Evolutionary conservation across 768 basidiomycete genomes (phyloP).

Genomic region (Mycena latifolia): DNA sequence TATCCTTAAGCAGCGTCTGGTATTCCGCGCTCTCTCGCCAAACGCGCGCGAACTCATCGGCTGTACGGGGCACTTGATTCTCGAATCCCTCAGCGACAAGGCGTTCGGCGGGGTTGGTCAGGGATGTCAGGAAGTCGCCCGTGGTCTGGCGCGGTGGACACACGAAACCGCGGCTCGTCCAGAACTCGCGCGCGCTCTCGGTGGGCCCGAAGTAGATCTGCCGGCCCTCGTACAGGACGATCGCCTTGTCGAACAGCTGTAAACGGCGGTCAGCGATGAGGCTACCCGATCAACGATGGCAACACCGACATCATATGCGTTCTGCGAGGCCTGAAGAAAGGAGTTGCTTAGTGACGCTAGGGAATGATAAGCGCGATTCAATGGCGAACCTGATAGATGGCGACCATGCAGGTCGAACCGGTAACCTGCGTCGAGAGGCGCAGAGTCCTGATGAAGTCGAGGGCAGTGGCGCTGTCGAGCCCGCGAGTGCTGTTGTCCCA

Average conservation of each 20-base stretch:
- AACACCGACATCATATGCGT: slow-evolving; percentile 50
- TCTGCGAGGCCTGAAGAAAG: slow-evolving; percentile 45
- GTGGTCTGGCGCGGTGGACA: slow-evolving; percentile 59
- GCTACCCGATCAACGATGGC: not conserved
- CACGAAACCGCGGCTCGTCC: slow-evolving; percentile 59
- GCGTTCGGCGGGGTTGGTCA: slow-evolving; percentile 55
- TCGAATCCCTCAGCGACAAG: slow-evolving; percentile 48
- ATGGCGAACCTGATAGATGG: slow-evolving; percentile 52
- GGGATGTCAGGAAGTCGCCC: slow-evolving; percentile 60
- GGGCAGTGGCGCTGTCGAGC: slow-evolving; percentile 47
- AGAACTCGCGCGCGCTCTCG: slow-evolving; percentile 55
- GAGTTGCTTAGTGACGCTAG: not conserved
- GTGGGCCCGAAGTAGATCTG: slow-evolving; percentile 62
- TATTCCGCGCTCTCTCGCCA: slow-evolving; percentile 53
- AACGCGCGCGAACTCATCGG: slow-evolving; percentile 54
- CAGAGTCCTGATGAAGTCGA: slow-evolving; percentile 61
- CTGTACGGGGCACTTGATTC: slow-evolving; percentile 53
- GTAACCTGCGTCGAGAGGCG: slow-evolving; percentile 54
- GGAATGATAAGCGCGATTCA: not conserved
- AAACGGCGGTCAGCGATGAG: not conserved
- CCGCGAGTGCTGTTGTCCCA: slow-evolving; percentile 61
- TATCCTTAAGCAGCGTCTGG: slow-evolving; percentile 41
- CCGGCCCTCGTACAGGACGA: slow-evolving; percentile 60
- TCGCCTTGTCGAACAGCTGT: slow-evolving; percentile 58
- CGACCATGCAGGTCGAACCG: slow-evolving; percentile 55